These are phyloP conservation scores for Cercophora sp. DNA, from an alignment of 495 filamentous ascomycete genomes.

Conservation along the genomic window DNA sequence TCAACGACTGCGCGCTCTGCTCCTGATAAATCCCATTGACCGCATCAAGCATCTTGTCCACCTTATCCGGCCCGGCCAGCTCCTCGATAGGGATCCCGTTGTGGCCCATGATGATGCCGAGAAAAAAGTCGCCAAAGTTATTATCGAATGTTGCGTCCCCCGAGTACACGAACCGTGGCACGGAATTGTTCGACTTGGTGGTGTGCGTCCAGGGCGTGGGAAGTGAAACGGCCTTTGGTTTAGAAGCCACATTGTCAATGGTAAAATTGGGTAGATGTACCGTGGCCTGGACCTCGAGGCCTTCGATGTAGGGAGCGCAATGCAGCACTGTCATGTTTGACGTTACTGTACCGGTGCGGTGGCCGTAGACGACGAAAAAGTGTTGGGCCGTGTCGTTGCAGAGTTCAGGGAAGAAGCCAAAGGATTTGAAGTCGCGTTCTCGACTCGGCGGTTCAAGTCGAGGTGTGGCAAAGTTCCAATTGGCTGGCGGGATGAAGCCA, in stretches of 20 bases:
- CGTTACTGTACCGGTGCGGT: not conserved
- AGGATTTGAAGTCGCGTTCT: not conserved
- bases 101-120: not conserved
- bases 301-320: not conserved
- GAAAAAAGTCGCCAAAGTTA: not conserved
- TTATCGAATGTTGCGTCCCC: not conserved
- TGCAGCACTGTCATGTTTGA: not conserved
- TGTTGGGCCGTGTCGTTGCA: not conserved
- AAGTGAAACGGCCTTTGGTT: too few species aligned
- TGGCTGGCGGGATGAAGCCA: not conserved
- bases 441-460: not conserved
- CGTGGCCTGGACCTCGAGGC: not conserved
- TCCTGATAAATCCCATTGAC: not conserved
- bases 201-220: too few species aligned
- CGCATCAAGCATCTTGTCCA: not conserved
- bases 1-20: not conserved
- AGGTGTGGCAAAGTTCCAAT: not conserved
- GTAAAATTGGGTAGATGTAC: not conserved
- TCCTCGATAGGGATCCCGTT: not conserved
- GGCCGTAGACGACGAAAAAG: not conserved
- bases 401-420: not conserved
- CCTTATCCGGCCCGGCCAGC: not conserved
- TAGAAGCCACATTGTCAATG: not conserved
- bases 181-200: too few species aligned
- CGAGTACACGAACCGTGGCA: not conserved